Evolutionary conservation across 164 flowering plant species (phyloP).

Genomic region (Taxillus chinensis): DNA sequence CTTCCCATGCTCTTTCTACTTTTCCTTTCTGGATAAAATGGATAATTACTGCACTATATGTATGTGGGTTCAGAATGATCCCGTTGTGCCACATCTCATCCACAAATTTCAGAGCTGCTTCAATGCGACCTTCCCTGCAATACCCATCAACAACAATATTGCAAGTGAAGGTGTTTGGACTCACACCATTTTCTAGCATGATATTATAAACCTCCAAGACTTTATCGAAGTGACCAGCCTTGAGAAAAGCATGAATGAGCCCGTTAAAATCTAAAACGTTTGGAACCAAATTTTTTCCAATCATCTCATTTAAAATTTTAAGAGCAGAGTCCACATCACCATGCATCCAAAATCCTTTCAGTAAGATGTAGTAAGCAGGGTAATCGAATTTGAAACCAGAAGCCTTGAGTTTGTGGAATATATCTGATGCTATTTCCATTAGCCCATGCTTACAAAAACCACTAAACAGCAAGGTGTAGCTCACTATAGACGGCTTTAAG

Average conservation of each 20-base stretch:
- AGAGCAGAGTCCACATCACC: slow-evolving; percentile 33
- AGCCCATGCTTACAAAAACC: slow-evolving; percentile 30
- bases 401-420: slow-evolving; percentile 20
- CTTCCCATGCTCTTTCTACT: slow-evolving; percentile 24
- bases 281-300: slow-evolving; percentile 25
- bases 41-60: slow-evolving; percentile 32
- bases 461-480: slow-evolving; percentile 30
- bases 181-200: slow-evolving; percentile 27
- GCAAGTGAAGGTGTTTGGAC: slow-evolving; percentile 23
- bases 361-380: slow-evolving; percentile 26
- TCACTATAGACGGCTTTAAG: slow-evolving; percentile 39
- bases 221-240: slow-evolving; percentile 21
- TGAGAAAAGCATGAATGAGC: slow-evolving; percentile 33
- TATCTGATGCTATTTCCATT: slow-evolving; percentile 23
- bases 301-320: slow-evolving; percentile 35
- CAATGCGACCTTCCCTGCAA: slow-evolving; percentile 34
- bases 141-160: slow-evolving; percentile 30
- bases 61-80: slow-evolving; percentile 26
- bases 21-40: slow-evolving; percentile 31
- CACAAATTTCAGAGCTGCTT: slow-evolving; percentile 36
- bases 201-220: slow-evolving; percentile 23
- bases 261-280: slow-evolving; percentile 19
- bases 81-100: slow-evolving; percentile 30
- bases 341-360: slow-evolving; percentile 31
- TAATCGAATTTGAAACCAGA: slow-evolving; percentile 33